Conservation (phyloP, 306 rosid genomes). For the Dalbergia cultrata region DNA sequence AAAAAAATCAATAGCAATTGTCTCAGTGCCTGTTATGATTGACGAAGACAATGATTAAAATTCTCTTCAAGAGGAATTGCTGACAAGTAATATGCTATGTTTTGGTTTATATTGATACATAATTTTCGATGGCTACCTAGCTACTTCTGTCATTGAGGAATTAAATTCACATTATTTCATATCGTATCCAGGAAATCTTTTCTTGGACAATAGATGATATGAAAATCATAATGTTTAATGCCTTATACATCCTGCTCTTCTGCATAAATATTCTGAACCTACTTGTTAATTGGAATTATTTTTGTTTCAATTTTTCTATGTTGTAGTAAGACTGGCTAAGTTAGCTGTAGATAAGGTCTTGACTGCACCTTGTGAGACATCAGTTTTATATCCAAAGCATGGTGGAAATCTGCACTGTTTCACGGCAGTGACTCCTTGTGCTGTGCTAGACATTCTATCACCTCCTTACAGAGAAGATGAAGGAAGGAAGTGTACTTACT, state of each 20-base stretch:
- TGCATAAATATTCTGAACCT: slow-evolving; percentile 19
- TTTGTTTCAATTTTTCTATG: background rate
- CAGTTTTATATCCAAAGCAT: slow-evolving; percentile 77
- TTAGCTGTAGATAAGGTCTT: slow-evolving; percentile 77
- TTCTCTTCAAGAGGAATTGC: background rate
- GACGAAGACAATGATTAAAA: slow-evolving; percentile 13
- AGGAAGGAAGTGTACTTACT: slow-evolving; percentile 90
- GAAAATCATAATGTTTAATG: slow-evolving; percentile 34
- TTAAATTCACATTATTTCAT: background rate
- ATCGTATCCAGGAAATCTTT: slow-evolving; percentile 1
- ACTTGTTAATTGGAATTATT: slow-evolving; percentile 8
- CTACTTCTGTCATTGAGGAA: slow-evolving; percentile 7
- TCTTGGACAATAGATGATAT: slow-evolving; percentile 1
- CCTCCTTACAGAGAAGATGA: slow-evolving; percentile 84
- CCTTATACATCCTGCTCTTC: slow-evolving; percentile 33
- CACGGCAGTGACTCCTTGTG: slow-evolving; percentile 89
- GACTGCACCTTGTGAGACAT: slow-evolving; percentile 75
- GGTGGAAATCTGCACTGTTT: slow-evolving; percentile 96
- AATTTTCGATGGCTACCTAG: background rate
- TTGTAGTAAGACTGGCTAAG: slow-evolving; percentile 83
- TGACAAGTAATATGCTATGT: slow-evolving; percentile 5
- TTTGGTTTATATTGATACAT: slow-evolving; percentile 6
- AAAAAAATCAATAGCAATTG: background rate
- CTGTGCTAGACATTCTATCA: slow-evolving; percentile 83
- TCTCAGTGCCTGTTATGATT: slow-evolving; percentile 2